Evolutionary conservation across 352 stramenopile species (phyloP), one percentile per base, ranked within the genome.

Genomic region (Lagenidium sp.): DNA sequence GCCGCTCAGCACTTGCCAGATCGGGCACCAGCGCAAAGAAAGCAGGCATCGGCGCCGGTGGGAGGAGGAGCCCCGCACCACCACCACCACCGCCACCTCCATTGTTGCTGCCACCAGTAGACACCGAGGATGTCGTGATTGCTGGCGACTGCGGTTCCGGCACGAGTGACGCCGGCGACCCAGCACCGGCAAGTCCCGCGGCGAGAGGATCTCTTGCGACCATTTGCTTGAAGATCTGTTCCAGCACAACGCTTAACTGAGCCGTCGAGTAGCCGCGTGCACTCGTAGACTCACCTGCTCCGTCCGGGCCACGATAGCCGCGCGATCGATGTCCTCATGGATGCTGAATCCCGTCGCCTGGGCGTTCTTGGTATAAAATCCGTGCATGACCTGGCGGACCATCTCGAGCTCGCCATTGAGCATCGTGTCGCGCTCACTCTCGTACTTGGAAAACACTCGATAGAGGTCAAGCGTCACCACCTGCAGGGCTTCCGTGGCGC

Each of bases 381-480:
- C 73, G 47, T 85, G 61, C 76, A 88, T 85, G 13, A 85, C 73
- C 44, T 88, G 75, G 22, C 72, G 69, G 52, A 85, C 76, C 76
- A 85, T 83, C 48, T 83, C 73, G 22, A 85, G 62, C 48, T 88
- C 72, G n/a, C 67, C 72, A 31, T 82, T 82, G 3, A 85, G 58
- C 73, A 88, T 85, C 20, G 68, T 74, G 45, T 85, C 68, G 4
- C 70, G 70, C 45, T 83, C 72, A 47, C 71, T 81, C 44, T 86
- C 68, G 47, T 86, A 85, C 35, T 89, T 89, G 37, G 71, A 72
- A 23, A 82, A 88, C 6, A 85, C 71, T 22, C 70, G 70, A 38
- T 85, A 88, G 44, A 88, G 60, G 25, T 79, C 67, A 32, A 70
- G 64, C 3, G 76, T 85, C n/a, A 67, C 62, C 0, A 55, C 61